These are phyloP conservation scores for Clitopilus passeckerianus DNA, from an alignment of 768 basidiomycete genomes.

Conservation along the genomic window DNA sequence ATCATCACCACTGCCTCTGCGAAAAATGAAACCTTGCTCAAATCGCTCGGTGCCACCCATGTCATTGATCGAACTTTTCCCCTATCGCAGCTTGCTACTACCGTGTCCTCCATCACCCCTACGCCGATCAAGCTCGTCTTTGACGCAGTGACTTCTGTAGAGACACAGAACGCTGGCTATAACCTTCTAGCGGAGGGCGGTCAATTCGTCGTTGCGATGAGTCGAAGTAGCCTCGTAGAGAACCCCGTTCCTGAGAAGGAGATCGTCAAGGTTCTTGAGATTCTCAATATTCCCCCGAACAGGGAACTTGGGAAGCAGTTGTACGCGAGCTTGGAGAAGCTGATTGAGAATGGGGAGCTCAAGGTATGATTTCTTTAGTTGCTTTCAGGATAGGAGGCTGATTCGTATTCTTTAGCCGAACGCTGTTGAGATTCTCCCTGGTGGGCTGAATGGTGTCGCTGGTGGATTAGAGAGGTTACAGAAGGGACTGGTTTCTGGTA, in stretches of 20 bases:
- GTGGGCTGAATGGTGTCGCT: neutral
- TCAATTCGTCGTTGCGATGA: constrained; percentile 18
- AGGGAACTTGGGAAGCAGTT: constrained; percentile 12
- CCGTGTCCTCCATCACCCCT: constrained; percentile 8
- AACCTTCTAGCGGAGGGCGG: constrained; percentile 30
- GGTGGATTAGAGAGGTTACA: neutral
- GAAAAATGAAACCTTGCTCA: constrained; percentile 19
- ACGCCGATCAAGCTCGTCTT: constrained; percentile 15
- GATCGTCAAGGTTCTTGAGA: constrained; percentile 11
- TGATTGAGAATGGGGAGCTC: constrained; percentile 27
- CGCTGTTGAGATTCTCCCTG: constrained; percentile 1
- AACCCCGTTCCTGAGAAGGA: constrained; percentile 5
- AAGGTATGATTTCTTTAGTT: constrained; percentile 16
- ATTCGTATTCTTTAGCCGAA: neutral
- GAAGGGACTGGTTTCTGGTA: neutral
- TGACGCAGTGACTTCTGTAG: constrained; percentile 25
- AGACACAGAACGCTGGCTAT: constrained; percentile 32
- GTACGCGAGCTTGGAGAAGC: constrained; percentile 17
- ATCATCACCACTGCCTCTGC: constrained; percentile 30
- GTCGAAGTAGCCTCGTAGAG: constrained; percentile 1
- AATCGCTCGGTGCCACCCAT: constrained; percentile 31
- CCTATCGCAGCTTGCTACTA: constrained; percentile 1
- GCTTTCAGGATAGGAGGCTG: neutral
- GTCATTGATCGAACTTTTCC: constrained; percentile 20
- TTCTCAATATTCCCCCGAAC: constrained; percentile 17